These are phyloP conservation scores for Haplosporangium gracile DNA, from an alignment of 192 early-diverging fungal genomes.

Conservation along the genomic window DNA sequence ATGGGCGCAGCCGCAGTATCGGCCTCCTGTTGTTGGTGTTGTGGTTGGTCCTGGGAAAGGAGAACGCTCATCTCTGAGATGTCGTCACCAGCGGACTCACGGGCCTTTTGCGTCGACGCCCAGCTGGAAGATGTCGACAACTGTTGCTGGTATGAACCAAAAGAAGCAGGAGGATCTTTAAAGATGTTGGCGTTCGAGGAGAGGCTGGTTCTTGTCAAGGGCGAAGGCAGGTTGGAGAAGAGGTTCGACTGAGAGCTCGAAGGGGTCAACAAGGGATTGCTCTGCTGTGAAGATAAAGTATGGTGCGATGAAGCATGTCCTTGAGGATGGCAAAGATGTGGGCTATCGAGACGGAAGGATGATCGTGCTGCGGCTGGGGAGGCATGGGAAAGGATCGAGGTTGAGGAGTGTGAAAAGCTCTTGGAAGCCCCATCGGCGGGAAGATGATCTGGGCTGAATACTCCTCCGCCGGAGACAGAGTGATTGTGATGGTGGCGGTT, in stretches of 20 bases:
- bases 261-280: conserved; percentile 41
- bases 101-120: conserved; percentile 24
- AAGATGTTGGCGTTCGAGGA: conserved; percentile 18
- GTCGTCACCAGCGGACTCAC: conserved; percentile 10
- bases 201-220: conserved; percentile 20
- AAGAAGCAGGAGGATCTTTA: conserved; percentile 19
- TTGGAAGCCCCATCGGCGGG: not conserved
- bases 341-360: conserved; percentile 6
- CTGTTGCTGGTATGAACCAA: not conserved
- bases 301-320: conserved; percentile 9
- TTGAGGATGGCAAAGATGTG: conserved; percentile 20
- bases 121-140: conserved; percentile 7
- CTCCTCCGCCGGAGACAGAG: not conserved
- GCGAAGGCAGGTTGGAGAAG: conserved; percentile 50
- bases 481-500: not conserved
- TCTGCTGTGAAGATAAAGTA: not conserved
- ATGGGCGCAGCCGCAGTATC: conserved; percentile 19
- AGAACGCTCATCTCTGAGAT: conserved; percentile 15
- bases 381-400: conserved; percentile 26
- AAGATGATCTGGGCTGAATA: conserved; percentile 6
- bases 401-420: not conserved
- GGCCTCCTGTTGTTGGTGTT: conserved; percentile 4
- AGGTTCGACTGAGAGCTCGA: conserved; percentile 46
- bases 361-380: conserved; percentile 33
- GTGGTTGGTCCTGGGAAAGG: conserved; percentile 13